phyloP scores from a whole-genome alignment of 768 basidiomycete genomes.

The Tulasnella sp. region DNA sequence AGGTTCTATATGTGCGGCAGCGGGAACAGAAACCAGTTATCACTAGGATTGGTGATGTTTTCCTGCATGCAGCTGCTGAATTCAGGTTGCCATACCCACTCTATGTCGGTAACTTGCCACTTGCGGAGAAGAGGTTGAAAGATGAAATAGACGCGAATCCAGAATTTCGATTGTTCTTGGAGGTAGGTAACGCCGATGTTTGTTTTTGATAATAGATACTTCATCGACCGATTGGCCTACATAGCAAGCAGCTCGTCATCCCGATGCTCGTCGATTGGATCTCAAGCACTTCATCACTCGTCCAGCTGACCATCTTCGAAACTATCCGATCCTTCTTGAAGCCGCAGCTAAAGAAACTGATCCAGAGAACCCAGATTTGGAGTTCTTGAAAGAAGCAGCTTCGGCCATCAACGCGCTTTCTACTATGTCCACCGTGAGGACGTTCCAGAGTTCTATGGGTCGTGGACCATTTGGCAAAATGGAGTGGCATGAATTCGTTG shows the following conservation, averaged over 20 bases:
- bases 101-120: constrained; percentile 61
- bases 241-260: constrained; percentile 39
- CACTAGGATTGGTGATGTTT: constrained; percentile 35
- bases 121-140: constrained; percentile 75
- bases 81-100: constrained; percentile 33
- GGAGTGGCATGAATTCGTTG: constrained; percentile 84
- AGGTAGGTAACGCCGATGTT: constrained; percentile 42
- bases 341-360: constrained; percentile 76
- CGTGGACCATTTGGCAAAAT: constrained; percentile 65
- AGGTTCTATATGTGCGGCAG: constrained; percentile 30
- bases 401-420: constrained; percentile 74
- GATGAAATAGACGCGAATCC: constrained; percentile 74
- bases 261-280: constrained; percentile 48
- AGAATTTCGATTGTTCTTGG: constrained; percentile 71
- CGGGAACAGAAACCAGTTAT: constrained; percentile 30
- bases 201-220: no score
- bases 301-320: constrained; percentile 69
- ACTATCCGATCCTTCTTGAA: constrained; percentile 73
- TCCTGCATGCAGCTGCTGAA: constrained; percentile 40
- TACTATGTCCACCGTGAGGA: constrained; percentile 64
- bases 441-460: constrained; percentile 85
- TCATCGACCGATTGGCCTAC: constrained; percentile 13
- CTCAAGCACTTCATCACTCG: constrained; percentile 68
- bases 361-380: constrained; percentile 65
- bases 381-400: constrained; percentile 73